Evolutionary conservation across 192 early-diverging fungal species (phyloP), one percentile per base, ranked within the genome.

Genomic region (Haplosporangium gracile): DNA sequence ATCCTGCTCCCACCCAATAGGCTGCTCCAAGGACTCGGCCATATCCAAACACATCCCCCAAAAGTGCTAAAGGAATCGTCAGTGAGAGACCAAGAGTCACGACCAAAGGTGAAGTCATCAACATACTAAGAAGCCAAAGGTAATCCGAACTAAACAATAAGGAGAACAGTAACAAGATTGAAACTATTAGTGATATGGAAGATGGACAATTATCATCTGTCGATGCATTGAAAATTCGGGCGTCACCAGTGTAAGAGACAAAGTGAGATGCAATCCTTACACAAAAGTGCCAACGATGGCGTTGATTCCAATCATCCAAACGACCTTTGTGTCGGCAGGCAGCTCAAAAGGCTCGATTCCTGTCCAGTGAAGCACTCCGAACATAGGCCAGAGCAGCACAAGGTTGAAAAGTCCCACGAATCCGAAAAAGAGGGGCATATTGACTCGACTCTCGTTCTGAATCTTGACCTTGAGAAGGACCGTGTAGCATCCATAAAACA

Each of bases 91-190:
- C 96, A 40, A 97, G 82, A 5, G 96, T 97, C 4, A 96, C 95
- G 15, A 95, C 93, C 75, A 97, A 82, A 18, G 96, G 95, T n/a
- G 94, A 95, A 2, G 95, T 96, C 93, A 97, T 92, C 11, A 96
- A 84, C 92, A 96, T 93, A 1, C 95, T 89, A 43, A 93, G 83
- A 26, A 97, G 85, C 96, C 95, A 96, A 32, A 96, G 81, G 79
- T 94, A 96, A 83, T 96, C 96, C 5, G 96, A 93, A 47, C 91
- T 92, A 88, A 65, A n/a, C 40, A 72, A 26, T n/a, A 51, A 53
- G 49, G 39, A 53, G 38, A 34, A 39, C 20, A 53, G 40, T 53
- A 32, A 63, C 15, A 2, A 55, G n/a, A 74, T 70, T 22, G 39
- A 69, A 74, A 55, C 36, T 18, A 63, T 55, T 20, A 51, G 69